Base-by-base conservation (phyloP, 768 basidiomycete species). In the Cystoderma amianthinum region DNA sequence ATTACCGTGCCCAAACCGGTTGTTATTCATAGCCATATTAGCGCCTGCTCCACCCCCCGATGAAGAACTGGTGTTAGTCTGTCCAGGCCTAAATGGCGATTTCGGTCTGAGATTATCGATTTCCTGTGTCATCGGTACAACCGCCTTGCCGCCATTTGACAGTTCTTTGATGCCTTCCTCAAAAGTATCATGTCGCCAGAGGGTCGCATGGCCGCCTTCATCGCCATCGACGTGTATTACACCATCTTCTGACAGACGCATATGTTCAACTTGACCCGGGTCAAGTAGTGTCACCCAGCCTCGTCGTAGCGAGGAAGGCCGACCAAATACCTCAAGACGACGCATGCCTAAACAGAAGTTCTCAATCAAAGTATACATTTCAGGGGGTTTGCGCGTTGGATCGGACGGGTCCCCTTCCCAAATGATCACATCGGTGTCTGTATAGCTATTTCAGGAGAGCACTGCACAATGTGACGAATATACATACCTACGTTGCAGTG, bases 321-420 rank as follows among this genome's bases (percentile, higher is more conserved):
- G 76, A 0, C 88, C 91, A 48, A 93, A 97, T 10, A 99, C 64
- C 56, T 98, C 92, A 11, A 99, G 78, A 2, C 96, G 79, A 12
- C 95, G 82, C 0, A 85, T 75, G 3, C 94, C 96, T 38, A 96
- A 82, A 56, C 94, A 98, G 59, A 99, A 98, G 60, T 95, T 97
- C 62, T 99, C 96, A 56, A 98, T 86, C 32, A 99, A 75, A 3
- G 85, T 83, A 64, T 97, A 94, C 71, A 93, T 87, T 59, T 98
- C 95, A 13, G 94, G 92, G 1, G 96, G 96, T 62, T 91, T 91
- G 33, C 80, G 77, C 2, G 78, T 82, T 2, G 89, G 87, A 60
- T 95, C 92, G 3, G 71, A 60, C 4, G 80, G 67, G 50, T 94
- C 90, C n/a, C 90, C 86, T 69, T 93, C 89, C 92, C 94, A 96